Evolutionary conservation across 345 rosid species (phyloP), one percentile per base, ranked within the genome.

Genomic region (Eutrema heterophyllum): DNA sequence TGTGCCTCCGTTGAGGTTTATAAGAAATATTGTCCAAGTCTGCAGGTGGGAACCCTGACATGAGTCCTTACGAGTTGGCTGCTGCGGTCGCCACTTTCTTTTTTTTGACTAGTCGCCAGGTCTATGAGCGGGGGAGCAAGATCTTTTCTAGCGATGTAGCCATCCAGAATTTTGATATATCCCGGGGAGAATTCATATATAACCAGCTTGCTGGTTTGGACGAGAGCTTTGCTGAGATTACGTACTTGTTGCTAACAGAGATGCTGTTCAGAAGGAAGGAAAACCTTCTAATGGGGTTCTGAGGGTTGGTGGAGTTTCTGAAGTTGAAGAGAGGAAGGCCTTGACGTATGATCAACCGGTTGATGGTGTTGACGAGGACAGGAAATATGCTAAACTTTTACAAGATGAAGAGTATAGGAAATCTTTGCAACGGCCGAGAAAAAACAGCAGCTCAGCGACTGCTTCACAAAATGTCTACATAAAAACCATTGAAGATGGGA

Each of bases 401-500:
- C 97, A 89, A 61, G 91, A 91, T 78, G 92, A 88, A 64, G 97
- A 88, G 78, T 77, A 81, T 27, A 88, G 96, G 88, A 70, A 80
- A 9, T 78, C 90, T 8, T 74, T 79, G 83, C 56, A 61, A 30
- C 84, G 70, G 74, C 85, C 87, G 29, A 85, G 80, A 52, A 88
- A 68, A 79, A 79, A 69, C 45, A 76, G 56, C 38, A 78, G 79
- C 55, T 62, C 86, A 56, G 80, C 72, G 78, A 74, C 88, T 74
- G 56, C 74, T 61, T 77, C 90, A 7, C 86, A 80, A 56, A 81
- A 78, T 12, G 63, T 76, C 67, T 88, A 88, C 75, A 84, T 91
- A 35, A 93, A 88, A 72, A 91, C 91, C 64, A 82, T 87, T 67
- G 98, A 93, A 70, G 94, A 91, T 67, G 94, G 91, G 59, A 85